A percentile compares a stretch with the other conserved stretches of the same genome.
These are phyloP conservation scores for Rosellinia necatrix DNA, from an alignment of 2,329 filamentous ascomycete species.

Conservation along the genomic window DNA sequence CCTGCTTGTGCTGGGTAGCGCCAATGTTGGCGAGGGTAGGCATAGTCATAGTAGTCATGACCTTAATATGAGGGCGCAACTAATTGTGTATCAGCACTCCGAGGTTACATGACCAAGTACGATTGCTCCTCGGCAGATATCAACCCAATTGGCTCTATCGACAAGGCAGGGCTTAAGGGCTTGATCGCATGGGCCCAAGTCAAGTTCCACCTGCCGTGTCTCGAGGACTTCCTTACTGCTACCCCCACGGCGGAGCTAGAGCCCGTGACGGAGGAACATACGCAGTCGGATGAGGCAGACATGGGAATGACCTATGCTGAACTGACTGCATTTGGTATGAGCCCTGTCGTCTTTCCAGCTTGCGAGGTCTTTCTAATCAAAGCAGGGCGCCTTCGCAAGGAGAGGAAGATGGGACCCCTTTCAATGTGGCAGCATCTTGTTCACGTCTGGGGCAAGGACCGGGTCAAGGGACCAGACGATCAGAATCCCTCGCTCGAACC, in stretches of 20 bases:
- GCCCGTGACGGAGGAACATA: conserved; percentile 23
- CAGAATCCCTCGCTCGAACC: no score
- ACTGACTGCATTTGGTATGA: conserved; percentile 20
- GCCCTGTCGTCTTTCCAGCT: no score
- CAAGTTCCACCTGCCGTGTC: conserved; percentile 5
- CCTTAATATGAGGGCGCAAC: no score
- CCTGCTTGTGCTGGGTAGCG: neutral
- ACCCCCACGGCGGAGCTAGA: conserved; percentile 22
- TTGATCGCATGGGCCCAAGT: conserved; percentile 7
- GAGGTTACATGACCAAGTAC: conserved; percentile 18
- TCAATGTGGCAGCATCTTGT: conserved; percentile 23
- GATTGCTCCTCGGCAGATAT: conserved; percentile 19
- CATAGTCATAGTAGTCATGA: no score
- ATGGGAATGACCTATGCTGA: conserved; percentile 25
- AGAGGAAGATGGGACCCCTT: conserved; percentile 18
- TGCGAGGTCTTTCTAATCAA: no score
- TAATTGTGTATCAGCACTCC: conserved; percentile 6
- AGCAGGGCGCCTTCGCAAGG: conserved; percentile 9
- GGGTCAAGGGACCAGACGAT: no score
- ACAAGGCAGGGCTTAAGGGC: conserved; percentile 21
- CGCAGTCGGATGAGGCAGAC: conserved; percentile 23
- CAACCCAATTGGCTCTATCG: conserved; percentile 13
- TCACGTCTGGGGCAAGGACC: conserved; percentile 21
- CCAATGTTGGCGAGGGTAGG: neutral
- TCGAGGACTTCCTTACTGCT: conserved; percentile 16